A percentile compares a stretch with the other conserved stretches of the same genome.
Conservation (phyloP, 495 filamentous ascomycete species). For the Aspergillus biplanus region DNA sequence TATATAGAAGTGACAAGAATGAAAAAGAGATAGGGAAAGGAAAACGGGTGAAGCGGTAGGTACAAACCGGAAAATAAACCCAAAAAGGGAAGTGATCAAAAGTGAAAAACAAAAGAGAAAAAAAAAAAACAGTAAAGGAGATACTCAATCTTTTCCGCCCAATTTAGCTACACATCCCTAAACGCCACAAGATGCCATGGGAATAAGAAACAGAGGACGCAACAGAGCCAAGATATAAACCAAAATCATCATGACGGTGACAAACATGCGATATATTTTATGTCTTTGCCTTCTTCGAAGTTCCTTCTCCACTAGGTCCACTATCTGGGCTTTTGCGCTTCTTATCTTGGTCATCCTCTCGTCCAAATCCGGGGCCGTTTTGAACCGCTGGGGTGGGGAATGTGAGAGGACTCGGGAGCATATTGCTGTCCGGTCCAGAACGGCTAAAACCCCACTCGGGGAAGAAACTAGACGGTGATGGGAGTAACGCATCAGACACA, state of each 20-base stretch:
- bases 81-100: neutral
- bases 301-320: slow-evolving; percentile 40
- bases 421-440: slow-evolving; percentile 69
- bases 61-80: slow-evolving; percentile 5
- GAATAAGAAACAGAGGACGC: slow-evolving; percentile 9
- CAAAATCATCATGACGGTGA: slow-evolving; percentile 16
- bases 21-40: slow-evolving; percentile 2
- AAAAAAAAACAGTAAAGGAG: slow-evolving; percentile 9
- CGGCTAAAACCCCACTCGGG: slow-evolving; percentile 82
- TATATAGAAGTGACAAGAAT: neutral
- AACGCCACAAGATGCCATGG: slow-evolving; percentile 29
- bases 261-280: slow-evolving; percentile 22
- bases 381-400: slow-evolving; percentile 85
- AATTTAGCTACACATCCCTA: slow-evolving; percentile 10
- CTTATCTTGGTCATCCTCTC: slow-evolving; percentile 57
- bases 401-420: slow-evolving; percentile 86
- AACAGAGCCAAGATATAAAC: slow-evolving; percentile 3
- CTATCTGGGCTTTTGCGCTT: slow-evolving; percentile 60
- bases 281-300: slow-evolving; percentile 56
- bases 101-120: slow-evolving; percentile 6
- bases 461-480: slow-evolving; percentile 89
- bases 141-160: neutral
- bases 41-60: slow-evolving; percentile 1
- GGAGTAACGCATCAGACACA: slow-evolving; percentile 79
- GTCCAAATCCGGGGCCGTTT: slow-evolving; percentile 69